phyloP scores from a whole-genome alignment of 2,329 filamentous ascomycete genomes.

The Corynespora cassiicola region DNA sequence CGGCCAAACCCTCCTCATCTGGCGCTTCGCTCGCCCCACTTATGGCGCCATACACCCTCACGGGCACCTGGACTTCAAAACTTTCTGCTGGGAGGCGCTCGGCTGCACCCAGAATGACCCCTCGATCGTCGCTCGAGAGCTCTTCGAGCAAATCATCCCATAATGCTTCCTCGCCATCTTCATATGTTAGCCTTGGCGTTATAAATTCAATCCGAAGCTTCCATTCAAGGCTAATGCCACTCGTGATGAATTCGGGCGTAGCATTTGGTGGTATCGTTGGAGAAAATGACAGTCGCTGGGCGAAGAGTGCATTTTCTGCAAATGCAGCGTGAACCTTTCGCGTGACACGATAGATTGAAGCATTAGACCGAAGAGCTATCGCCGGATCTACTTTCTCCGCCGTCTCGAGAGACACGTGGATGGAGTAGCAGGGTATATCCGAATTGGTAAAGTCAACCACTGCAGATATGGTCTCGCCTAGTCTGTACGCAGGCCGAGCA shows the following conservation, averaged over 20 bases:
- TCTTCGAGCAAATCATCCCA: conserved; percentile 72
- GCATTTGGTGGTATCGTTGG: conserved; percentile 83
- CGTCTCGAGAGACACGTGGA: conserved; percentile 85
- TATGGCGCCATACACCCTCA: conserved; percentile 75
- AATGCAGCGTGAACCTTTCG: conserved; percentile 78
- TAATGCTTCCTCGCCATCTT: conserved; percentile 34
- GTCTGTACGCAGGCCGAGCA: conserved; percentile 83
- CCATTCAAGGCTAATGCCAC: conserved; percentile 86
- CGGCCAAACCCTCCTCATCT: conserved; percentile 39
- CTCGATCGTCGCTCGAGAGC: conserved; percentile 78
- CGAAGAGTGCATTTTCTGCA: conserved; percentile 83
- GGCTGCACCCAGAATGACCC: conserved; percentile 76
- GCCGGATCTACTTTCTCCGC: conserved; percentile 81
- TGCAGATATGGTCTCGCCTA: conserved; percentile 86
- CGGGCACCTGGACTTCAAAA: conserved; percentile 85
- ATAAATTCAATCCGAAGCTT: conserved; percentile 91
- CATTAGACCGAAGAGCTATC: conserved; percentile 82
- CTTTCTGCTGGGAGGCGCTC: conserved; percentile 84
- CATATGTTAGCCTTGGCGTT: conserved; percentile 65
- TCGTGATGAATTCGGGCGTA: conserved; percentile 92
- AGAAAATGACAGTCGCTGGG: conserved; percentile 78
- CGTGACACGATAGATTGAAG: conserved; percentile 86
- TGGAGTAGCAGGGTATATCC: conserved; percentile 82
- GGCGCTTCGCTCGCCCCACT: conserved; percentile 45
- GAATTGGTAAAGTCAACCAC: conserved; percentile 83